These are phyloP conservation scores for Chenopodium formosanum DNA, from an alignment of 148 eudicot species.

Conservation along the genomic window DNA sequence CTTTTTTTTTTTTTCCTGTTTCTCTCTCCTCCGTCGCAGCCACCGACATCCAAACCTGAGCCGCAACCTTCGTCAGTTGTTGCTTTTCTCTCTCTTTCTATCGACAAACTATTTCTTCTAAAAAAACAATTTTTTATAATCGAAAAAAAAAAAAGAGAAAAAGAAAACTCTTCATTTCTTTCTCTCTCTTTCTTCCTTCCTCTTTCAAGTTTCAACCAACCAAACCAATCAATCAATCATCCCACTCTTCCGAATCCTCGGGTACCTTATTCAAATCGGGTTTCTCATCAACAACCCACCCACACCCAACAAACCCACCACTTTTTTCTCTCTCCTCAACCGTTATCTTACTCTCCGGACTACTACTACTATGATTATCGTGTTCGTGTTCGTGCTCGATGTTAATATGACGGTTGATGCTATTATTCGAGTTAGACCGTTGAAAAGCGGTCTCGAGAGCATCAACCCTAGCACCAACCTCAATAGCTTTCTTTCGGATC, in stretches of 20 bases:
- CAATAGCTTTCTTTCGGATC: conserved; percentile 74
- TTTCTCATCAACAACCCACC: conserved; percentile 53
- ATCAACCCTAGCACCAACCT: conserved; percentile 86
- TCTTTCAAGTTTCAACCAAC: neutral
- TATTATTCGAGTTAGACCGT: neutral
- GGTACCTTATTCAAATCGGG: conserved; percentile 85
- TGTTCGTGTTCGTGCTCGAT: neutral
- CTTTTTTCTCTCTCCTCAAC: neutral
- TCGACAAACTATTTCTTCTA: neutral
- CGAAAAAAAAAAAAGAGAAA: neutral
- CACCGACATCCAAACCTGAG: conserved; percentile 21
- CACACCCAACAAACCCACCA: neutral
- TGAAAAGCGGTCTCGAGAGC: conserved; percentile 47
- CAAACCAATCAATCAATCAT: neutral
- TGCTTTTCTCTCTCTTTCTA: neutral
- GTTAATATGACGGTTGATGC: neutral
- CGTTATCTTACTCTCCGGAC: neutral
- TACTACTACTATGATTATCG: too few species aligned
- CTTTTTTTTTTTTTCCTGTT: neutral
- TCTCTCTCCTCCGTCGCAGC: conserved; percentile 12
- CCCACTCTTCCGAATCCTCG: conserved; percentile 54
- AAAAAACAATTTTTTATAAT: neutral
- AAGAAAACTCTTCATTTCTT: conserved; percentile 18
- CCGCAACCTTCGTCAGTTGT: neutral
- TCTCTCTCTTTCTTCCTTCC: neutral